Evolutionary conservation across 2,329 filamentous ascomycete genomes (phyloP).

Genomic region (Pezicula radicicola): DNA sequence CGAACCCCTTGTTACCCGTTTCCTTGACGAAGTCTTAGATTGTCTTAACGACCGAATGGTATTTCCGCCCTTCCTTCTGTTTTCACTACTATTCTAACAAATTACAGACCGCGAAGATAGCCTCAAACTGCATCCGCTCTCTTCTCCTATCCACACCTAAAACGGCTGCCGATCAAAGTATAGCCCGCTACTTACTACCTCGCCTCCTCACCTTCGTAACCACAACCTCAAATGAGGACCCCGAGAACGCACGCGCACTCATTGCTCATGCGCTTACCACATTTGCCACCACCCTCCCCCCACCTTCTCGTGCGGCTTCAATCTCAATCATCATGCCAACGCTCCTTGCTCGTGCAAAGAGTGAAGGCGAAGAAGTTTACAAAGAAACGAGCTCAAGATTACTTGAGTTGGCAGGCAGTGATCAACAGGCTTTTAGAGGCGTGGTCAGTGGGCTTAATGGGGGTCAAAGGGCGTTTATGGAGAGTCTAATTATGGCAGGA

Average conservation of each 20-base stretch:
- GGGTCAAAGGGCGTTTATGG: constrained; percentile 73
- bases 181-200: constrained; percentile 73
- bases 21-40: constrained; percentile 78
- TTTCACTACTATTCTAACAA: constrained; percentile 10
- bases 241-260: constrained; percentile 69
- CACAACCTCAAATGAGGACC: constrained; percentile 69
- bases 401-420: constrained; percentile 74
- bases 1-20: constrained; percentile 72
- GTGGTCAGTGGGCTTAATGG: constrained; percentile 70
- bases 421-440: constrained; percentile 70
- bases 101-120: constrained; percentile 74
- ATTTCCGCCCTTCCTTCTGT: constrained; percentile 15
- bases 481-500: constrained; percentile 72
- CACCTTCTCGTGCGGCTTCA: constrained; percentile 51
- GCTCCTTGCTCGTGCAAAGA: constrained; percentile 68
- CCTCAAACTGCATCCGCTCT: constrained; percentile 84
- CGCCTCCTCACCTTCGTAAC: constrained; percentile 74
- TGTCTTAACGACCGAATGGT: constrained; percentile 78
- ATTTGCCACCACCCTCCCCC: constrained; percentile 55
- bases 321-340: constrained; percentile 76
- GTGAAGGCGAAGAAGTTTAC: constrained; percentile 57
- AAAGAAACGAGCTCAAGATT: constrained; percentile 73
- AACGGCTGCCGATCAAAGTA: constrained; percentile 65
- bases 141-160: constrained; percentile 67
- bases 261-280: constrained; percentile 72